Evolutionary conservation across 441 rosid species (phyloP).

Genomic region (Kokia cookei): DNA sequence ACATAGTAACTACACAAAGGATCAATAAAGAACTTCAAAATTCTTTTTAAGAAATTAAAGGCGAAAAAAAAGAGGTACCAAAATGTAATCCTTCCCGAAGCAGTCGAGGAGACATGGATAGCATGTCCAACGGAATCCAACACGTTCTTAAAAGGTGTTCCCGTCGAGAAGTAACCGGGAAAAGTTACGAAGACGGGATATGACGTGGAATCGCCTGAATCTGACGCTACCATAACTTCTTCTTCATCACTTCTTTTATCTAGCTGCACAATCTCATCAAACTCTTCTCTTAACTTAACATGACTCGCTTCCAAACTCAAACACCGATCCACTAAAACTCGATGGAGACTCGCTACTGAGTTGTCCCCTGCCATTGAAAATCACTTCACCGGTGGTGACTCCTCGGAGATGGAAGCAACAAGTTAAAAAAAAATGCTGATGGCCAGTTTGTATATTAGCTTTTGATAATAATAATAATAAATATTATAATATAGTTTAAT

Average conservation of each 20-base stretch:
- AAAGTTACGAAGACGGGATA: conserved; percentile 23
- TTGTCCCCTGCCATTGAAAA: conserved; percentile 37
- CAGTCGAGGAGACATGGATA: conserved; percentile 46
- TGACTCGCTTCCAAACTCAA: conserved; percentile 52
- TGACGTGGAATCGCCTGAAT: conserved; percentile 12
- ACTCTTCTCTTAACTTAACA: conserved; percentile 41
- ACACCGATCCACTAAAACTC: conserved; percentile 53
- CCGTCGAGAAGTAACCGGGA: conserved; percentile 41
- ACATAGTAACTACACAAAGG: background rate
- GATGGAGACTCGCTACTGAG: conserved; percentile 24
- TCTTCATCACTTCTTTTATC: conserved; percentile 10
- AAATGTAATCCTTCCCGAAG: conserved; percentile 49
- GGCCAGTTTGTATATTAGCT: background rate
- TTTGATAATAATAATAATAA: background rate
- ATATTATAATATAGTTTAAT: background rate
- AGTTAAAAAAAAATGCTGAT: background rate
- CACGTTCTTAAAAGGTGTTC: conserved; percentile 50
- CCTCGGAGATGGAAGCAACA: conserved; percentile 11
- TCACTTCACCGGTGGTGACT: background rate
- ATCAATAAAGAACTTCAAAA: background rate
- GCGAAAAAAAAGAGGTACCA: conserved; percentile 29
- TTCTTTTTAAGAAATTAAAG: background rate
- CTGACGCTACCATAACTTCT: conserved; percentile 18
- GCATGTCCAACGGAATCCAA: conserved; percentile 80
- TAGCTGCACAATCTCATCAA: conserved; percentile 31